These are phyloP conservation scores for Thermomyces lanuginosus DNA, from an alignment of 2,329 filamentous ascomycete species.

Conservation along the genomic window DNA sequence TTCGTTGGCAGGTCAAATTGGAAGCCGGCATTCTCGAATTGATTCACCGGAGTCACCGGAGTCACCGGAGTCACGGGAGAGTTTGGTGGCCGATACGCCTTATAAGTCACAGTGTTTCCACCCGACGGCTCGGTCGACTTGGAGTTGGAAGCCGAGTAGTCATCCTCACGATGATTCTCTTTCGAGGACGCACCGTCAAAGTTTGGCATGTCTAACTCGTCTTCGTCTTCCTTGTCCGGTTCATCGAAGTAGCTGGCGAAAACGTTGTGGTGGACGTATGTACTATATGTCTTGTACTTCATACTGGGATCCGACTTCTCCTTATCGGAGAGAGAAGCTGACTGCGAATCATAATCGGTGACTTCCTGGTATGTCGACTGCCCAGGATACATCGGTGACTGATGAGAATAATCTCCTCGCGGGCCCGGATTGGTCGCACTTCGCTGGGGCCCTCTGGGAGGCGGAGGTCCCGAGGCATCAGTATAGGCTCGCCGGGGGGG, in stretches of 20 bases:
- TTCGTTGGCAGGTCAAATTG: conserved; percentile 66
- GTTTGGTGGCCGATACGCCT: conserved; percentile 22
- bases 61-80: no score
- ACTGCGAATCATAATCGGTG: conserved; percentile 7
- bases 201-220: conserved; percentile 45
- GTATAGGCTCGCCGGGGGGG: conserved; percentile 13
- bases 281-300: conserved; percentile 7
- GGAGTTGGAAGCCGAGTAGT: conserved; percentile 9
- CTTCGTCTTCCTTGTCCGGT: conserved; percentile 23
- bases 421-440: conserved; percentile 23
- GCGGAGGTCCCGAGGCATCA: conserved; percentile 13
- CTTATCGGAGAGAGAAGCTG: conserved; percentile 3
- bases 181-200: conserved; percentile 38
- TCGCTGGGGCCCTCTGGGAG: conserved; percentile 16
- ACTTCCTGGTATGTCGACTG: conserved; percentile 19
- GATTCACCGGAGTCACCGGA: conserved; percentile 31
- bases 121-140: no score
- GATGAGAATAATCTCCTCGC: conserved; percentile 7
- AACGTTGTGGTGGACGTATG: conserved; percentile 22
- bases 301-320: conserved; percentile 4
- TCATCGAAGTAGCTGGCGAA: conserved; percentile 33
- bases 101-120: conserved; percentile 13
- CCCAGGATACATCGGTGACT: conserved; percentile 18
- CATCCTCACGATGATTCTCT: conserved; percentile 12
- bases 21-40: conserved; percentile 38